phyloP scores from a whole-genome alignment of 2,329 filamentous ascomycete species.

The Fusarium denticulatum region DNA sequence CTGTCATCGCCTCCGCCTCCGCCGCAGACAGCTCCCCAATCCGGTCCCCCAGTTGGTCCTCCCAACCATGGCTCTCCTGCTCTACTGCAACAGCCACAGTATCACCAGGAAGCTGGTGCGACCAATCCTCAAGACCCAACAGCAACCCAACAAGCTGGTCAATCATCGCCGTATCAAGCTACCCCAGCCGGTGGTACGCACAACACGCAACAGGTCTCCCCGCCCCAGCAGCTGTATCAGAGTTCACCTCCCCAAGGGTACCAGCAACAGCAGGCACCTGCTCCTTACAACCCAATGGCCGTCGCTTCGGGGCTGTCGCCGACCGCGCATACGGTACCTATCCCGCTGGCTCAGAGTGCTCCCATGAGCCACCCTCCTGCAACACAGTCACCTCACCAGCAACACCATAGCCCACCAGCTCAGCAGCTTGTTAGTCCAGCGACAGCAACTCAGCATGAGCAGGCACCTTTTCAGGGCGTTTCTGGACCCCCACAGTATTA shows the following conservation, averaged over 20 bases:
- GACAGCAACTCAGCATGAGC: neutral
- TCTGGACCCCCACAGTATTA: neutral
- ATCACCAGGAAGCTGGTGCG: neutral
- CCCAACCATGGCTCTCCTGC: neutral
- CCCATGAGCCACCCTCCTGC: neutral
- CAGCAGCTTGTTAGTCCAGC: too few species aligned
- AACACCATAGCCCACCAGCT: neutral
- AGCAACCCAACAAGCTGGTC: neutral
- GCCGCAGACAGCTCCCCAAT: neutral
- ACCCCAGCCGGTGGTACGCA: fast-evolving
- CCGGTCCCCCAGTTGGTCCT: neutral
- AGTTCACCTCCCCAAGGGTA: neutral
- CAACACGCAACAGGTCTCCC: neutral
- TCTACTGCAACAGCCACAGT: neutral
- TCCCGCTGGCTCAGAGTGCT: neutral
- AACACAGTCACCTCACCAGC: neutral
- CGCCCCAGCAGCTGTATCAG: neutral
- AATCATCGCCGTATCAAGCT: neutral
- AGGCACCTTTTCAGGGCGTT: neutral
- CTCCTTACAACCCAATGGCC: neutral
- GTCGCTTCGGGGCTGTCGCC: fast-evolving
- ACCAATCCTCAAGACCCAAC: neutral
- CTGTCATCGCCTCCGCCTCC: neutral
- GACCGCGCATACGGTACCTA: neutral
- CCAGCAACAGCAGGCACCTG: neutral